A percentile compares a stretch with the other conserved stretches of the same genome.
phyloP scores from a whole-genome alignment of 2,329 filamentous ascomycete genomes.

The Monilinia vaccinii-corymbosi region DNA sequence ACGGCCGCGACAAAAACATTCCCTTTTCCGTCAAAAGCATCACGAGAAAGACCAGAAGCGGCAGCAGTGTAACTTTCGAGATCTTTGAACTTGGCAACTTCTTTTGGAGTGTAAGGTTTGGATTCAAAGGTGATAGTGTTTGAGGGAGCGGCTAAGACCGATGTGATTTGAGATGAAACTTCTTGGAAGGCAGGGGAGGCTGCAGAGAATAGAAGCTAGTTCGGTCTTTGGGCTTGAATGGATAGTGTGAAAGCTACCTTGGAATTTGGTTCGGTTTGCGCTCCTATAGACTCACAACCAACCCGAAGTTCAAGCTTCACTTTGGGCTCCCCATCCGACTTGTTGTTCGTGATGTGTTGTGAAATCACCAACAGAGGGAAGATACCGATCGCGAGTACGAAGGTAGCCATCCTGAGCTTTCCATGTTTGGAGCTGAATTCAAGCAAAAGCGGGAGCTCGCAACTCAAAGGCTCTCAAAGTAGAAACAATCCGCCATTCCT shows the following conservation, averaged over 20 bases:
- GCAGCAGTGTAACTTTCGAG: conserved; percentile 24
- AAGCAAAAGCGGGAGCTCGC: neutral
- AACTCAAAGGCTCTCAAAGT: neutral
- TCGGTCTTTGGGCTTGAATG: neutral
- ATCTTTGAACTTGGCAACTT: conserved; percentile 18
- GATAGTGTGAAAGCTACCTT: neutral
- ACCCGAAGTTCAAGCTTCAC: conserved; percentile 26
- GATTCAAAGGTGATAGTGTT: conserved; percentile 22
- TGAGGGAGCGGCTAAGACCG: conserved; percentile 21
- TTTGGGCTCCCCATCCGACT: conserved; percentile 25
- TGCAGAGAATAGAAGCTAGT: neutral
- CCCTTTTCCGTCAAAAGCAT: neutral
- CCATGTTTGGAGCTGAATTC: conserved; percentile 23
- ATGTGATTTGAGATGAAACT: conserved; percentile 15
- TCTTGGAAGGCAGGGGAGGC: neutral
- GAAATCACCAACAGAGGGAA: too few relatives aligned
- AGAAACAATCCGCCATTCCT: neutral
- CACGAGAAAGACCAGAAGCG: conserved; percentile 7
- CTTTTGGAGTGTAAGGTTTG: conserved; percentile 25
- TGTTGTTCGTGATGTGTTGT: neutral
- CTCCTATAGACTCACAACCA: conserved; percentile 22
- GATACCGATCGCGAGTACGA: conserved; percentile 18
- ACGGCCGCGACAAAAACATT: neutral
- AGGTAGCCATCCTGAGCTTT: conserved; percentile 25
- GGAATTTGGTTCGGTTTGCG: conserved; percentile 20